Evolutionary conservation across 768 basidiomycete species (phyloP), one percentile per base, ranked within the genome.

Genomic region (Collybia sordida): DNA sequence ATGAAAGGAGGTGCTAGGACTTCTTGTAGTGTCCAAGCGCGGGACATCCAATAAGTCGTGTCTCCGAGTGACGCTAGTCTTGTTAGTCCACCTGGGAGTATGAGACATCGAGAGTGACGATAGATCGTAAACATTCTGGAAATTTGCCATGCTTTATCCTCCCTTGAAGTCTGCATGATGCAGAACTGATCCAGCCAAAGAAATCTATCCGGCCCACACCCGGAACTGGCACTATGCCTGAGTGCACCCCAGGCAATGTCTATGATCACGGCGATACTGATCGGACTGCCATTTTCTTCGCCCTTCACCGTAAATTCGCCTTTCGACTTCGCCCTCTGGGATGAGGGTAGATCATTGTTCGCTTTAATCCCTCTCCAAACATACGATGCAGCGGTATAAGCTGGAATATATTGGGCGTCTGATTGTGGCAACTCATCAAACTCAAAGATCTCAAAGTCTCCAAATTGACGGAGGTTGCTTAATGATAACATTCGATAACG

Each of bases 181-280:
- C 46, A 47, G 22, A 47, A 25, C 21, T 18, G 21, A 37, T 47
- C 46, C 36, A 47, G 23, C 46, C 46, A 47, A n/a, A 47, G 36
- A 17, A 37, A 38, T 15, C 35, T 35, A 27, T 31, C 31, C 14
- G 31, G 31, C 14, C 31, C 31, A 12, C 31, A 31, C 31, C 31
- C 31, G 9, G 31, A 31, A 31, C 31, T 31, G 31, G 38, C 21
- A 19, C 46, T 37, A 22, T 37, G 5, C 19, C 27, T 39, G 46
- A 47, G 46, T 22, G 46, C 34, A 15, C 35, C 37, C 15, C 22
- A 21, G 24, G 35, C 36, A 23, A 37, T 25, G 27, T 39, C 35
- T 14, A 12, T 38, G 15, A 47, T 27, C 36, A 47, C 46, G 34
- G 34, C 35, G 2, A 47, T 36, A 23, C 45, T 38, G 45, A 47